Evolutionary conservation across 2,329 filamentous ascomycete species (phyloP).

Genomic region (Parafenestella ontariensis): DNA sequence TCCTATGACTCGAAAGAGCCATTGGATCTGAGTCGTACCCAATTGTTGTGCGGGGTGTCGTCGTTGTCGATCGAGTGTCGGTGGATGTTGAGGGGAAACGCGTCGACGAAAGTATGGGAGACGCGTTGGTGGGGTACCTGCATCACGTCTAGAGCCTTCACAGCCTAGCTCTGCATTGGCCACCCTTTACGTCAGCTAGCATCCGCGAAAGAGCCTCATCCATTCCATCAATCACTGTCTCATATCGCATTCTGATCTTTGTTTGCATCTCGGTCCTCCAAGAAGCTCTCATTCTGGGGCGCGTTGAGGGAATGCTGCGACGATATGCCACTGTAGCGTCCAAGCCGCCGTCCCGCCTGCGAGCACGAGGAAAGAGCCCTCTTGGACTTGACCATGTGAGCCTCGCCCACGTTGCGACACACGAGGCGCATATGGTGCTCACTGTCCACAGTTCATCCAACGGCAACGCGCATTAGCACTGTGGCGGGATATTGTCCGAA

Average conservation of each 20-base stretch:
- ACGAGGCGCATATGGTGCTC: slow-evolving; percentile 1
- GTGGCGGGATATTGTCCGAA: slow-evolving; percentile 57
- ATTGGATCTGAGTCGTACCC: not conserved
- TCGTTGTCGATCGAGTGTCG: not conserved
- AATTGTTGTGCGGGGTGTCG: not conserved
- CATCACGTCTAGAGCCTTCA: not conserved
- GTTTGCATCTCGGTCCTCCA: not conserved
- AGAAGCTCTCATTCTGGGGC: not conserved
- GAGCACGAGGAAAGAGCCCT: slow-evolving; percentile 40
- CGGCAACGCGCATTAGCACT: slow-evolving; percentile 55
- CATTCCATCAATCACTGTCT: slow-evolving; percentile 6
- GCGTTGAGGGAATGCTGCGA: slow-evolving; percentile 34
- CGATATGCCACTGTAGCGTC: slow-evolving; percentile 43
- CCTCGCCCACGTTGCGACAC: not conserved
- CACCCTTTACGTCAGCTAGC: slow-evolving; percentile 28
- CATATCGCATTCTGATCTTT: not conserved
- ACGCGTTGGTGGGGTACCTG: slow-evolving; percentile 5
- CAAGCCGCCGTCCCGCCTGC: slow-evolving; percentile 38
- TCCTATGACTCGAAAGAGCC: not conserved
- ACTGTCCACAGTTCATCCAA: slow-evolving; percentile 56
- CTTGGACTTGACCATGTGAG: slow-evolving; percentile 44
- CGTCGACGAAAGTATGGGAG: slow-evolving; percentile 1
- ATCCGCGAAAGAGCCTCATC: slow-evolving; percentile 15
- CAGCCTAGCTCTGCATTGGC: slow-evolving; percentile 1
- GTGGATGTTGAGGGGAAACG: not conserved